Evolutionary conservation across 352 stramenopile species (phyloP).

Genomic region (Pythium brassicae): DNA sequence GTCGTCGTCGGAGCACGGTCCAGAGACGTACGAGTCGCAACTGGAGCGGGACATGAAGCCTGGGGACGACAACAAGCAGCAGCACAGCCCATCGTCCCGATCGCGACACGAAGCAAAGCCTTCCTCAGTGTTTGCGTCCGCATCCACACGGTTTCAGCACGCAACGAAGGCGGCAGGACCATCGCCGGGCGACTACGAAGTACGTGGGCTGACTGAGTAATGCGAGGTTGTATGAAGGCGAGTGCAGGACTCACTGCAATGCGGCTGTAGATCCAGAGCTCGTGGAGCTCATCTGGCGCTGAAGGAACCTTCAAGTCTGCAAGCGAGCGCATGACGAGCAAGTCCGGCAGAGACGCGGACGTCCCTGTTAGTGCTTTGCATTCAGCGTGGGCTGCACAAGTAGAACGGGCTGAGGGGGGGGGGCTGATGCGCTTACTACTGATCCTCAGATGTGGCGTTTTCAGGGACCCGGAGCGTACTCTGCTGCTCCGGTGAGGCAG

Average conservation of each 20-base stretch:
- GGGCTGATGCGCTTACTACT: background rate
- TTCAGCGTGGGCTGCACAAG: background rate
- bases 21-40: conserved; percentile 41
- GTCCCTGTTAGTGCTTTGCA: conserved; percentile 37
- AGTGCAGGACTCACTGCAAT: background rate
- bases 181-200: conserved; percentile 74
- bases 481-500: conserved; percentile 28
- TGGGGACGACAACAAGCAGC: conserved; percentile 15
- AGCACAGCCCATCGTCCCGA: conserved; percentile 7
- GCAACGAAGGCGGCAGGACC: conserved; percentile 26
- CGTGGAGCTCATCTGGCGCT: conserved; percentile 58
- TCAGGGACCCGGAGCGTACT: conserved; percentile 63
- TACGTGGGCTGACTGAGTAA: conserved; percentile 4
- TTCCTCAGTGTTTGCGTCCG: conserved; percentile 65
- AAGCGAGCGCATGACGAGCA: conserved; percentile 48
- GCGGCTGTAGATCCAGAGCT: conserved; percentile 37
- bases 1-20: conserved; percentile 8
- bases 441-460: background rate
- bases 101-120: conserved; percentile 33
- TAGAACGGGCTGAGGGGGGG: background rate
- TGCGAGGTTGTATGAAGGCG: background rate
- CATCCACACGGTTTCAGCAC: conserved; percentile 48
- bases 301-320: conserved; percentile 66
- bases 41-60: conserved; percentile 58
- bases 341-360: conserved; percentile 19